Percentiles rank a stretch among this genome's conserved stretches.
Evolutionary conservation across 805 yeast species (phyloP).

Genomic region (Zygotorulaspora chibaensis): DNA sequence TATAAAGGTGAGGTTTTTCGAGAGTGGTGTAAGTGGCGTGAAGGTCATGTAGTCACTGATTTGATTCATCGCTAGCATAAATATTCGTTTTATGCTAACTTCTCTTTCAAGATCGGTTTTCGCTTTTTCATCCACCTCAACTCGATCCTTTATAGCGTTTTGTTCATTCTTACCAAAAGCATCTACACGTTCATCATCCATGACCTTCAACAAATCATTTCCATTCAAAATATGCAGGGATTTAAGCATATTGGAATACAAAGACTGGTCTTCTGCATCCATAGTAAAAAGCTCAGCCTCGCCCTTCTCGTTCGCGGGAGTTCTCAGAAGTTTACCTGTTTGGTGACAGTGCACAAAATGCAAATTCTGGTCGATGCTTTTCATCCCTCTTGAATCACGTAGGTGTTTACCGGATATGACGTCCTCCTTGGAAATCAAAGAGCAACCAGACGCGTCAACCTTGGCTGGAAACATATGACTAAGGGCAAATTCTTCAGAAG

Average conservation of each 20-base stretch:
- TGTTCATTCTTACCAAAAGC: conserved; percentile 1
- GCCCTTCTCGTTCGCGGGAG: conserved; percentile 4
- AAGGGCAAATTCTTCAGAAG: conserved; percentile 35
- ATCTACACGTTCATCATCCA: conserved; percentile 10
- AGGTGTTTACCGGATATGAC: conserved; percentile 34
- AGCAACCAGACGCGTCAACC: conserved; percentile 52
- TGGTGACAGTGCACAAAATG: conserved; percentile 36
- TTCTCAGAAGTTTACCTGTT: conserved; percentile 21
- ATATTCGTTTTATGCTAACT: conserved; percentile 28
- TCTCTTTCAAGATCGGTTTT: background rate
- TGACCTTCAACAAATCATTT: conserved; percentile 27
- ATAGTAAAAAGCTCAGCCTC: conserved; percentile 11
- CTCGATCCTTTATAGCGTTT: background rate
- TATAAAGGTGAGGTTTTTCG: conserved; percentile 20
- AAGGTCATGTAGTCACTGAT: conserved; percentile 42
- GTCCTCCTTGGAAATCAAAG: conserved; percentile 28
- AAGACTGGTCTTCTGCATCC: conserved; percentile 10
- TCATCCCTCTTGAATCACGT: conserved; percentile 36
- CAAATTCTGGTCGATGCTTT: conserved; percentile 31
- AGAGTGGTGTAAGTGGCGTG: conserved; percentile 42
- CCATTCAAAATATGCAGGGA: conserved; percentile 43
- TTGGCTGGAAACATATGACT: conserved; percentile 43
- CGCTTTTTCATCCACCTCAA: background rate
- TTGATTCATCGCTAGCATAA: conserved; percentile 36
- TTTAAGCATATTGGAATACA: conserved; percentile 48